These are phyloP conservation scores for Phytophthora fragariaefolia DNA, from an alignment of 352 stramenopile species.

Conservation along the genomic window DNA sequence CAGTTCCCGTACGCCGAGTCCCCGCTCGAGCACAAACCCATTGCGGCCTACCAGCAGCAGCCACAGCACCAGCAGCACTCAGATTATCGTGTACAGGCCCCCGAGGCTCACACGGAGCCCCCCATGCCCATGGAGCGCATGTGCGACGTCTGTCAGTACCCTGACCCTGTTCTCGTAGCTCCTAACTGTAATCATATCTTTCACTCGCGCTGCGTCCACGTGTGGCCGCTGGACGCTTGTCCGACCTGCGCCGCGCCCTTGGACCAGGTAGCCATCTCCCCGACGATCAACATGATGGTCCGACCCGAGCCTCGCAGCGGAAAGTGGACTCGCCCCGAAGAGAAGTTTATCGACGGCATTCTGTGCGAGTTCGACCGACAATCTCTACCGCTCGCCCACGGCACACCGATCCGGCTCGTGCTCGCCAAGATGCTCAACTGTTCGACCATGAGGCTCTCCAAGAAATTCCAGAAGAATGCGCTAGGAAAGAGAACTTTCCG, in stretches of 20 bases:
- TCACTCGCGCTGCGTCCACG: constrained; percentile 84
- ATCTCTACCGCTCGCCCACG: constrained; percentile 78
- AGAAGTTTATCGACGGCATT: constrained; percentile 88
- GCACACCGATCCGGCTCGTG: constrained; percentile 83
- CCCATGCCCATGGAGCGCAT: constrained; percentile 38
- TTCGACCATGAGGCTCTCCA: constrained; percentile 89
- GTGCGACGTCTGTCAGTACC: constrained; percentile 83
- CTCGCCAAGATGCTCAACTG: constrained; percentile 89
- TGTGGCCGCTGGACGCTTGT: constrained; percentile 75
- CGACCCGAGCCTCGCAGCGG: constrained; percentile 74
- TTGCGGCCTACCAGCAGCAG: constrained; percentile 28
- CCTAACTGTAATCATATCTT: constrained; percentile 83
- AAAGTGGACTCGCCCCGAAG: constrained; percentile 86
- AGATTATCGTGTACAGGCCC: constrained; percentile 32
- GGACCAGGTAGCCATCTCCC: constrained; percentile 62
- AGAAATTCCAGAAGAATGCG: constrained; percentile 92
- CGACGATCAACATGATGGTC: constrained; percentile 77
- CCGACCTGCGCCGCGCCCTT: constrained; percentile 66
- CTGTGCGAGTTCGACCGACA: constrained; percentile 83
- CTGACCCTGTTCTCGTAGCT: constrained; percentile 78
- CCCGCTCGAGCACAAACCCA: constrained; percentile 42
- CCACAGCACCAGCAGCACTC: constrained; percentile 2
- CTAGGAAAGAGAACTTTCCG: constrained; percentile 88
- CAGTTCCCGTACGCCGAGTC: constrained; percentile 45
- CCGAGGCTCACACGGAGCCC: constrained; percentile 2